These are phyloP conservation scores for Saccharomyces hybrid DNA, from an alignment of 1,139 yeast genomes.

Conservation along the genomic window DNA sequence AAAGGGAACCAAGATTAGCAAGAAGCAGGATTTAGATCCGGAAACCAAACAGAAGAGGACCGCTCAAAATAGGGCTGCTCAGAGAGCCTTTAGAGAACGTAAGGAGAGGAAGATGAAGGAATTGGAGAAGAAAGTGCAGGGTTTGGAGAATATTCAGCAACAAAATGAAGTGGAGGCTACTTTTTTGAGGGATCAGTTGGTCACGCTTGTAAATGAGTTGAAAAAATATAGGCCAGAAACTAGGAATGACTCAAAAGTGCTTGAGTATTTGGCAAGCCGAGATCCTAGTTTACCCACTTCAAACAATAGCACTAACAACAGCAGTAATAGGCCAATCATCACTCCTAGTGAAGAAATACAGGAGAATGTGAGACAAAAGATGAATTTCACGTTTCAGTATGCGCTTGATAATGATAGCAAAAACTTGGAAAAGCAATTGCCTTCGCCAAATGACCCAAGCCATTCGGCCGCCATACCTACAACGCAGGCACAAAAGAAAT, in stretches of 20 bases:
- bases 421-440: not conserved
- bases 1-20: conserved; percentile 51
- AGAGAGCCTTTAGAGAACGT: conserved; percentile 91
- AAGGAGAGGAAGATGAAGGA: conserved; percentile 85
- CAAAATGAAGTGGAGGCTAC: conserved; percentile 65
- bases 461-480: not conserved
- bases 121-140: conserved; percentile 68
- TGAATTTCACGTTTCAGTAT: not conserved
- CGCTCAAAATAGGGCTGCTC: conserved; percentile 97
- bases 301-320: not conserved
- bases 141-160: conserved; percentile 63
- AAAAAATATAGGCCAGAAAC: conserved; percentile 46
- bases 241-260: conserved; percentile 20
- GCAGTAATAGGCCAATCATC: not conserved
- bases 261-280: conserved; percentile 22
- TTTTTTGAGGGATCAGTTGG: conserved; percentile 70
- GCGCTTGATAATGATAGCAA: not conserved
- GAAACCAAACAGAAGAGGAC: conserved; percentile 83
- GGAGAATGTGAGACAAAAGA: not conserved
- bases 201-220: conserved; percentile 65
- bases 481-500: not conserved
- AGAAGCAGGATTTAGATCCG: conserved; percentile 39
- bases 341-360: not conserved
- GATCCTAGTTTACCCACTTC: conserved; percentile 6
- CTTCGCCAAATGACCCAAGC: not conserved